Evolutionary conservation across 106 monocot genomes (phyloP).

Genomic region (Allium sativum): DNA sequence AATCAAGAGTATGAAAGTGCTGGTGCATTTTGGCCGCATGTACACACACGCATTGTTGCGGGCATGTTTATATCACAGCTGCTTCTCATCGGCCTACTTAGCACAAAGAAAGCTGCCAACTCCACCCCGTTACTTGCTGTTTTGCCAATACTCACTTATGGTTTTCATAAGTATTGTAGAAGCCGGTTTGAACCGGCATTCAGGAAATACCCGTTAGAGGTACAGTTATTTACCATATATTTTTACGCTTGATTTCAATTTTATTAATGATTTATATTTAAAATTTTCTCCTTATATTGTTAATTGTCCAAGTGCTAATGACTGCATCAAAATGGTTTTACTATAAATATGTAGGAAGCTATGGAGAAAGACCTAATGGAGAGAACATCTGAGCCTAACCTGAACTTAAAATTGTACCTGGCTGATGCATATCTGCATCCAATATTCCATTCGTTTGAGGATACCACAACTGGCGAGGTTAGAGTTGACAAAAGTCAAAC

Average conservation of each 20-base stretch:
- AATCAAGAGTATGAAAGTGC: conserved; percentile 95
- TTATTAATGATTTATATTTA: neutral
- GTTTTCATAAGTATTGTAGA: conserved; percentile 86
- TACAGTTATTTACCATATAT: conserved; percentile 4
- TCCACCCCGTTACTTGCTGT: conserved; percentile 69
- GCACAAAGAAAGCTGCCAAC: conserved; percentile 75
- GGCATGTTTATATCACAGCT: conserved; percentile 79
- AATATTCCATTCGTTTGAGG: conserved; percentile 33
- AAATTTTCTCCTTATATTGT: neutral
- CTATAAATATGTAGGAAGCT: conserved; percentile 31
- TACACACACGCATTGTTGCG: conserved; percentile 64
- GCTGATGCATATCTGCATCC: conserved; percentile 52
- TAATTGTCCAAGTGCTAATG: neutral
- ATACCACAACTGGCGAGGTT: conserved; percentile 24
- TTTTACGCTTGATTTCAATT: neutral
- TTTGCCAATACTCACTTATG: conserved; percentile 59
- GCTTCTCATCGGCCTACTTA: conserved; percentile 68
- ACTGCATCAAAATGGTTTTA: neutral
- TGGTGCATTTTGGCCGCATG: conserved; percentile 94
- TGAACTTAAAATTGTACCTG: conserved; percentile 40
- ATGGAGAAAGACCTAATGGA: conserved; percentile 57
- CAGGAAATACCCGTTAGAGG: conserved; percentile 76
- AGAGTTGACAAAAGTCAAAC: conserved; percentile 17
- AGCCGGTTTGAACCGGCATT: conserved; percentile 87
- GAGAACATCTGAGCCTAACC: conserved; percentile 30